phyloP scores from a whole-genome alignment of 495 filamentous ascomycete genomes.

The Daldinia concentrica region DNA sequence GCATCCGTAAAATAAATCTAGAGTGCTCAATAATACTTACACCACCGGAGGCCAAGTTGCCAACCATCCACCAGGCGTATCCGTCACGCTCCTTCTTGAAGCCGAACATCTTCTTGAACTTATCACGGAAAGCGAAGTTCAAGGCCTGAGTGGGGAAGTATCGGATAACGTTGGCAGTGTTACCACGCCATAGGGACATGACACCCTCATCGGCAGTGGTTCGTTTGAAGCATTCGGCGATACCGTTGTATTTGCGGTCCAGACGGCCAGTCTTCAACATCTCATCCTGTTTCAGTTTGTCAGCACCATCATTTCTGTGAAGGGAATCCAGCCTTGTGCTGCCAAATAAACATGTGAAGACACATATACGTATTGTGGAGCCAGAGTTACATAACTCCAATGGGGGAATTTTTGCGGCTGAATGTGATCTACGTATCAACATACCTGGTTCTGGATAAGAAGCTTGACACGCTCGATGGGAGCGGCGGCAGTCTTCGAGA shows the following conservation, averaged over 20 bases:
- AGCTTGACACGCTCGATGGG: slow-evolving; percentile 99
- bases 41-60: slow-evolving; percentile 99
- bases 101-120: slow-evolving; percentile 99
- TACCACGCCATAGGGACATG: slow-evolving; percentile 95
- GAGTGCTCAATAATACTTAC: slow-evolving; percentile 64
- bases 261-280: slow-evolving; percentile 99
- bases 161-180: slow-evolving; percentile 99
- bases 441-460: slow-evolving; percentile 99
- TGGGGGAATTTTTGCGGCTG: slow-evolving; percentile 15
- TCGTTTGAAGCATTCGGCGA: slow-evolving; percentile 91
- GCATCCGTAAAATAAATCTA: not conserved
- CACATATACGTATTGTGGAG: slow-evolving; percentile 23
- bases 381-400: slow-evolving; percentile 2
- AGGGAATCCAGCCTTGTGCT: slow-evolving; percentile 22
- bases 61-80: slow-evolving; percentile 98
- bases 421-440: slow-evolving; percentile 45
- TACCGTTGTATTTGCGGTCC: slow-evolving; percentile 94
- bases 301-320: slow-evolving; percentile 38
- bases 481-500: slow-evolving; percentile 99
- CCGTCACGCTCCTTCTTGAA: slow-evolving; percentile 99
- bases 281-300: slow-evolving; percentile 79
- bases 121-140: slow-evolving; percentile 99
- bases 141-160: slow-evolving; percentile 99
- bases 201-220: slow-evolving; percentile 83
- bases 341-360: slow-evolving; percentile 12